Conservation (phyloP, 116 monocot species). For the Cymodocea nodosa region DNA sequence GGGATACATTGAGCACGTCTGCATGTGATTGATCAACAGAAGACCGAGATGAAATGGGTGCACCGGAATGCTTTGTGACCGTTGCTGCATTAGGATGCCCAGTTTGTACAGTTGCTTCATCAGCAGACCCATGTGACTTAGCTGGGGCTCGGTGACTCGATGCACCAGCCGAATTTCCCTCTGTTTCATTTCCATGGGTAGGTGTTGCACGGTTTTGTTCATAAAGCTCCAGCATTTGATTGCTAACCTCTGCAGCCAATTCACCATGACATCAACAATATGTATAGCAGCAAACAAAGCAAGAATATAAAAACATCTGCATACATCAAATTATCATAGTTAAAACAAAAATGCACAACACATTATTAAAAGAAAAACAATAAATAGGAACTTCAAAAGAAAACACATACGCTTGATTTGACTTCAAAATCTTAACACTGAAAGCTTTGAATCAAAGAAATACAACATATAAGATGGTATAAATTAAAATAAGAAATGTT, state of each 20-base stretch:
- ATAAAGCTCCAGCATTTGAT: constrained; percentile 39
- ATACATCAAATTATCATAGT: not conserved
- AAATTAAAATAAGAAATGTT: too few relatives aligned
- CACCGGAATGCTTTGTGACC: not conserved
- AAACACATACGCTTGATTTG: not conserved
- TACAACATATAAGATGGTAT: too few relatives aligned
- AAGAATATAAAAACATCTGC: constrained; percentile 7
- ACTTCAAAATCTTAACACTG: too few relatives aligned
- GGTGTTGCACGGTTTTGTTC: constrained; percentile 22
- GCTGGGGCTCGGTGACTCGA: constrained; percentile 2
- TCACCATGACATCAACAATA: not conserved
- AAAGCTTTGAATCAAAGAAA: too few relatives aligned
- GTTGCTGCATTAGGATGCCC: constrained; percentile 6
- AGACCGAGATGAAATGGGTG: not conserved
- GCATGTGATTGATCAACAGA: not conserved
- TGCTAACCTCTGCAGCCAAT: constrained; percentile 25
- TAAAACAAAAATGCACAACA: not conserved
- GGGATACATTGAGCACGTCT: not conserved
- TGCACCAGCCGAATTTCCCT: constrained; percentile 12
- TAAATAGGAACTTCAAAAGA: not conserved
- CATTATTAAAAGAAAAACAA: not conserved
- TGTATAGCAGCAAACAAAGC: constrained; percentile 11
- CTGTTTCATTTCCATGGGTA: constrained; percentile 16
- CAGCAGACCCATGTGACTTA: not conserved
- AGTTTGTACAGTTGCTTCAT: constrained; percentile 9